phyloP scores from a whole-genome alignment of 2,329 filamentous ascomycete genomes.

The Paramyrothecium sp. region DNA sequence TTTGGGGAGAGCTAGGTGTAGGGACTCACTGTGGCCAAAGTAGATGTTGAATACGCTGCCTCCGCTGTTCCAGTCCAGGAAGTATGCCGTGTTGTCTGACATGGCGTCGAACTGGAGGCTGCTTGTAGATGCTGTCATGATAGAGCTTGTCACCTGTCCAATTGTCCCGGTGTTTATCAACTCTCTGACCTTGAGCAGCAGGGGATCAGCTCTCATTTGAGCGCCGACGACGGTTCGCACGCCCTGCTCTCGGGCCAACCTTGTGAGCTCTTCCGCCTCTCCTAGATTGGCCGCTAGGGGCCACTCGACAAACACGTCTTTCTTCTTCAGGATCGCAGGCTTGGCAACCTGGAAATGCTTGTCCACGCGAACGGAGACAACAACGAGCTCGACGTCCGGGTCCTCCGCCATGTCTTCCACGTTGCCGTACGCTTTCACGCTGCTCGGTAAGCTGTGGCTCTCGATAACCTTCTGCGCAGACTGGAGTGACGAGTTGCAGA shows the following conservation, averaged over 20 bases:
- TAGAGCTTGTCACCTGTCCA: constrained; percentile 8
- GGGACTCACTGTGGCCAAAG: constrained; percentile 9
- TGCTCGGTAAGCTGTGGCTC: constrained; percentile 34
- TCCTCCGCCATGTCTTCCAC: constrained; percentile 43
- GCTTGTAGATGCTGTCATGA: constrained; percentile 1
- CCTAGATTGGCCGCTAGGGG: constrained; percentile 41
- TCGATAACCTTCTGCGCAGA: constrained; percentile 38
- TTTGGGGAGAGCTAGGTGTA: background rate
- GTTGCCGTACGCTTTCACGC: constrained; percentile 41
- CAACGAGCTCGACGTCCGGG: constrained; percentile 47
- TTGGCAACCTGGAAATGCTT: constrained; percentile 39
- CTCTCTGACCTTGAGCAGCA: constrained; percentile 15
- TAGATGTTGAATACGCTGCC: constrained; percentile 9
- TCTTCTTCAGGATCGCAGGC: constrained; percentile 44
- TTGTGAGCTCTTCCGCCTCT: constrained; percentile 35
- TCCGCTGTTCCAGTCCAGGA: constrained; percentile 7
- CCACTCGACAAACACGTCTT: constrained; percentile 53
- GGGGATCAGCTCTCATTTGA: constrained; percentile 42
- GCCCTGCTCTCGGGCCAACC: constrained; percentile 26
- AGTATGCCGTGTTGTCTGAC: background rate
- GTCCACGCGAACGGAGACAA: constrained; percentile 47
- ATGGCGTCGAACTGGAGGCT: background rate
- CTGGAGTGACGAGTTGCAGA: constrained; percentile 45
- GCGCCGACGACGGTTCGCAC: constrained; percentile 42
- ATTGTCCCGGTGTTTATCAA: constrained; percentile 9